Conservation (phyloP, 176 grass and related monocot species). For the Musa acuminata region DNA sequence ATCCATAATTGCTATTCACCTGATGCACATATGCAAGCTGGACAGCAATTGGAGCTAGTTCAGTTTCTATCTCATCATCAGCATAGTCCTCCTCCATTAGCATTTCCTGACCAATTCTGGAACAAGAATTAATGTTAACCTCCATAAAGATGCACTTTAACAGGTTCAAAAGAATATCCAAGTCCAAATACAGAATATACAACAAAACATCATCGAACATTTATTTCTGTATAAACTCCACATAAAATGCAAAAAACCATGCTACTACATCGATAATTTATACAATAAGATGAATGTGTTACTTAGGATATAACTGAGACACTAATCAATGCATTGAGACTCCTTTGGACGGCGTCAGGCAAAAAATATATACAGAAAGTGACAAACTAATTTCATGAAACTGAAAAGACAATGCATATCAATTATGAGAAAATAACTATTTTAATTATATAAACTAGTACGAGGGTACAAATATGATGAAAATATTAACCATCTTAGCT, state of each 20-base stretch:
- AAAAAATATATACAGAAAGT: too few species aligned
- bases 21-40: constrained; percentile 83
- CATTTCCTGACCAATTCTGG: constrained; percentile 78
- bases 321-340: too few species aligned
- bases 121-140: constrained; percentile 10
- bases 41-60: constrained; percentile 74
- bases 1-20: constrained; percentile 28
- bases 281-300: too few species aligned
- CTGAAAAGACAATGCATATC: too few species aligned
- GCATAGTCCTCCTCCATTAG: constrained; percentile 73
- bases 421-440: too few species aligned
- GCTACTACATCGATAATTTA: neutral
- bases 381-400: too few species aligned
- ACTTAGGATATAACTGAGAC: too few species aligned
- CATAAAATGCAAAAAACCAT: neutral
- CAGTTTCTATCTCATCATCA: constrained; percentile 62
- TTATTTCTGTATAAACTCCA: neutral
- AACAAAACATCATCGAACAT: neutral
- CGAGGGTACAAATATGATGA: too few species aligned
- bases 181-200: neutral
- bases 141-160: neutral
- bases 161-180: neutral
- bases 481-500: too few species aligned
- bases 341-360: too few species aligned
- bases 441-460: too few species aligned